Conservation (phyloP, 495 filamentous ascomycete genomes). For the Pyrenula aspistea region DNA sequence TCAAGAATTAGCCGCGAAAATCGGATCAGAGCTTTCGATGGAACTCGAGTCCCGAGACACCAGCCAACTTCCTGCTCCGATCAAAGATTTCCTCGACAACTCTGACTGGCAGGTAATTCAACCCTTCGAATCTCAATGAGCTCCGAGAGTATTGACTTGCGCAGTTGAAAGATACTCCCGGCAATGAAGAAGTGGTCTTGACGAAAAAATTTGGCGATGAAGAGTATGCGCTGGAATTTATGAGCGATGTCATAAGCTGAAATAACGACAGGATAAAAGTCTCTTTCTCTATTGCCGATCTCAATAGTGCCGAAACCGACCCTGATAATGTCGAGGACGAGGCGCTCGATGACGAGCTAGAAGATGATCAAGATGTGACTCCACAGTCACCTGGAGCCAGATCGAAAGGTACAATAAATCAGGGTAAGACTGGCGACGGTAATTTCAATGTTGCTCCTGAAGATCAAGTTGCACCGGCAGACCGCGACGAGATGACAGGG, state of each 20-base stretch:
- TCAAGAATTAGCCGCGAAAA: conserved; percentile 63
- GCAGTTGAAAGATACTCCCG: conserved; percentile 63
- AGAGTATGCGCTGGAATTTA: conserved; percentile 43
- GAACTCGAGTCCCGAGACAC: conserved; percentile 43
- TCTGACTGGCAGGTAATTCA: conserved; percentile 38
- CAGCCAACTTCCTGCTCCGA: conserved; percentile 44
- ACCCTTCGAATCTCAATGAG: not conserved
- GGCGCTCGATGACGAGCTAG: conserved; percentile 35
- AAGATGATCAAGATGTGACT: conserved; percentile 14
- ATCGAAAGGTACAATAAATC: conserved; percentile 40
- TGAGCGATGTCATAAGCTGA: not conserved
- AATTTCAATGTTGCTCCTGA: conserved; percentile 44
- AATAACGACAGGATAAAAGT: conserved; percentile 61
- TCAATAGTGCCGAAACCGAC: conserved; percentile 60
- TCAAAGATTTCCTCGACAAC: conserved; percentile 65
- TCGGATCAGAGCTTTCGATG: conserved; percentile 62
- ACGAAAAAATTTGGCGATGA: conserved; percentile 78
- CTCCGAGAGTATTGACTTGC: not conserved
- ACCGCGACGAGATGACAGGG: conserved; percentile 37
- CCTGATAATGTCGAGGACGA: conserved; percentile 36
- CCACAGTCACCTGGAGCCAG: conserved; percentile 39
- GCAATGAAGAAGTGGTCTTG: conserved; percentile 78
- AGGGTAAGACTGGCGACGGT: conserved; percentile 30
- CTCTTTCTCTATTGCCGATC: conserved; percentile 85
- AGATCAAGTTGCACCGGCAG: conserved; percentile 44